phyloP scores from a whole-genome alignment of 1,284 basidiomycete genomes.

The Naganishia sp. region DNA sequence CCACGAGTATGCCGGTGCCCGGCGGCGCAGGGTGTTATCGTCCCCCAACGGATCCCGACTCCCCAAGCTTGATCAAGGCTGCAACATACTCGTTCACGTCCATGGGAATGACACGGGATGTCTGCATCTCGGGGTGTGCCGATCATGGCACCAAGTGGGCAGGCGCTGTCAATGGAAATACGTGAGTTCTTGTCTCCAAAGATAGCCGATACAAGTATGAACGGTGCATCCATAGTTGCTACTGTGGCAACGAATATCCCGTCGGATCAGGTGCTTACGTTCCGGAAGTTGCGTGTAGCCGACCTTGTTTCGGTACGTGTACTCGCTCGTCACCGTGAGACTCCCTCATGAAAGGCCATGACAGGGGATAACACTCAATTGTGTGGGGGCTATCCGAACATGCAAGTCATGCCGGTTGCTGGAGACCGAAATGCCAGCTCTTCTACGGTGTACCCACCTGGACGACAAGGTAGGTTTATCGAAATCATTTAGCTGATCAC shows the following conservation, averaged over 20 bases:
- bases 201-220: too few species aligned
- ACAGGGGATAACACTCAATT: conserved; percentile 14
- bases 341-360: background rate
- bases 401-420: conserved; percentile 11
- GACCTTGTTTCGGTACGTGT: conserved; percentile 21
- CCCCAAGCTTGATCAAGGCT: conserved; percentile 18
- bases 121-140: conserved; percentile 37
- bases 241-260: conserved; percentile 25
- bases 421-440: conserved; percentile 9
- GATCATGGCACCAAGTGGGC: conserved; percentile 34
- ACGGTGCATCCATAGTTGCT: background rate
- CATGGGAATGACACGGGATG: conserved; percentile 35
- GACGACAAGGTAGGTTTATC: conserved; percentile 13
- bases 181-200: conserved; percentile 7
- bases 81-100: conserved; percentile 23
- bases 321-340: background rate
- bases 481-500: background rate
- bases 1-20: background rate
- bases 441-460: background rate
- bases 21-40: conserved; percentile 30
- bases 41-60: conserved; percentile 16
- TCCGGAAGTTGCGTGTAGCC: conserved; percentile 18
- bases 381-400: conserved; percentile 3
- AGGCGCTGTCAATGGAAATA: conserved; percentile 25
- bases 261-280: conserved; percentile 20